Evolutionary conservation across 768 basidiomycete species (phyloP), one percentile per base, ranked within the genome.

Genomic region (Gymnopilus dilepis): DNA sequence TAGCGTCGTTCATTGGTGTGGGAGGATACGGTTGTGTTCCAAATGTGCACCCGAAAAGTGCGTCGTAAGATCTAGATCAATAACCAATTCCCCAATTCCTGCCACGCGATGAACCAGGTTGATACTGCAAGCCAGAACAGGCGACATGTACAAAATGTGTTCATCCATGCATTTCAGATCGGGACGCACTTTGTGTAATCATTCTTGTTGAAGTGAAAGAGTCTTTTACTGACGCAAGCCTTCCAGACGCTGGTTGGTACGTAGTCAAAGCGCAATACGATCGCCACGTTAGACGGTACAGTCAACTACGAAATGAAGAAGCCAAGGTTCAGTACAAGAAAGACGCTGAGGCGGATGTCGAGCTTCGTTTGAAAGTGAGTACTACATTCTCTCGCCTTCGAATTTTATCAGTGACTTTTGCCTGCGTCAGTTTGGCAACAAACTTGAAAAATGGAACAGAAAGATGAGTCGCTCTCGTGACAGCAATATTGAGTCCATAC

Each of bases 1-100:
- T 15, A 45, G 34, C 15, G 24, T 60, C 21, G 55, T 68, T 21
- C 65, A 69, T 58, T 71, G 69, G 69, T 38, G 47, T n/a, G 59
- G 61, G 28, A 56, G 59, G 48, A 45, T 64, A 11, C 65, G 68
- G 3, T 33, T 69, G n/a, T 72, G 71, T 55, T 26, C 30, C 11
- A 50, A 57, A 19, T 70, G 69, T 22, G 38, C 66, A 17, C 48
- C 37, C 9, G 22, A 48, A 60, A 56, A 63, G 69, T 63, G 52
- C 9, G 43, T 47, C 38, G 24, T 48, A 2, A 2, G 1, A 24
- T 31, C 24, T 31, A 40, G n/a, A n/a, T n/a, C n/a, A n/a, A n/a
- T n/a, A n/a, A n/a, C n/a, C n/a, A n/a, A n/a, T n/a, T n/a, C n/a
- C n/a, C 48, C 3, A 28, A 26, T 19, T 8, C 8, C 2, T 51